Evolutionary conservation across 1,284 basidiomycete genomes (phyloP), one percentile per base, ranked within the genome.

Genomic region (Melampsora larici-populina): DNA sequence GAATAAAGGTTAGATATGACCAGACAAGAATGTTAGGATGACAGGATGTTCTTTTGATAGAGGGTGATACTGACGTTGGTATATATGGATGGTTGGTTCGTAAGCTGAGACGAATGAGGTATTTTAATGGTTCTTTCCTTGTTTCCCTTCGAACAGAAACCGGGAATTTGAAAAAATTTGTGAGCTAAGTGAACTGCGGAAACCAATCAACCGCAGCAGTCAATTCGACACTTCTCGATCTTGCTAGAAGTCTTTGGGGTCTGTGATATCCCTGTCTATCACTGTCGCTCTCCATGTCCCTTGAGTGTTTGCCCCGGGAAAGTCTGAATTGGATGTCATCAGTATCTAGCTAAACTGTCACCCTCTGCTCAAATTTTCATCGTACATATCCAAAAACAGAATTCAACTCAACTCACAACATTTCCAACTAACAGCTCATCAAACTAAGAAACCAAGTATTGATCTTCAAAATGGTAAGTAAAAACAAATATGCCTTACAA

Each of bases 141-240:
- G 36, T 36, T 36, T 36, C 36, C 36, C 43, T 43, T 43, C 43
- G 43, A 43, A 43, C 43, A 43, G 2, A 43, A 65, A 29, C 62
- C 31, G 29, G 43, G 43, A 33, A 1, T 36, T 65, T 36, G 21
- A 31, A 29, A 65, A 65, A 43, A 43, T 43, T 43, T 9, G 13
- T 43, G 43, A 43, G 2, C 43, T 11, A 43, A 8, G 13, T 29
- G 17, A 66, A 24, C 66, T 48, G 66, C 66, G 66, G 29, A 51
- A 29, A 46, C 26, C 18, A 18, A 21, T 31, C 2, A 29, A n/a
- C 26, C 66, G 46, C 24, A 24, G 55, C 66, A 43, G 40, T 21
- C 15, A 26, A 55, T 55, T 70, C 69, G 48, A 58, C 48, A 29
- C 55, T 40, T 70, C 69, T 70, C 69, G 69, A 70, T 70, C 49